Percentiles rank a stretch among this genome's conserved stretches.
These are phyloP conservation scores for Didymella lethalis DNA, from an alignment of 2,329 filamentous ascomycete species.

Conservation along the genomic window DNA sequence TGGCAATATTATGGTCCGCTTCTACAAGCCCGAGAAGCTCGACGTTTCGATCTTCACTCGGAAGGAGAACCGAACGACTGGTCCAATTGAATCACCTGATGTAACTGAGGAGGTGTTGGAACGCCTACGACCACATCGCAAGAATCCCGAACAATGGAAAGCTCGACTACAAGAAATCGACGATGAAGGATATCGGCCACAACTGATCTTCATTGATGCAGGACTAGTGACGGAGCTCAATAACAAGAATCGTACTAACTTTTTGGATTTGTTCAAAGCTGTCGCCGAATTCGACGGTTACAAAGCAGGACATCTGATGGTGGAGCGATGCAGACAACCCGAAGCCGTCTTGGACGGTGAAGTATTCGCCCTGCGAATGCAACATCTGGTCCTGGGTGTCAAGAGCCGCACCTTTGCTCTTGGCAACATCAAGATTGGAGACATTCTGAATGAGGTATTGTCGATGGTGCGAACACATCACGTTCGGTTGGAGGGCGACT, in stretches of 20 bases:
- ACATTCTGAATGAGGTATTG: slow-evolving; percentile 89
- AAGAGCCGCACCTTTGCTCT: slow-evolving; percentile 91
- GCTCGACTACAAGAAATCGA: slow-evolving; percentile 79
- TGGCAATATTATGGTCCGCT: slow-evolving; percentile 99
- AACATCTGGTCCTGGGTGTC: slow-evolving; percentile 89
- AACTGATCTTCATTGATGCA: slow-evolving; percentile 97
- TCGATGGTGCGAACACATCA: slow-evolving; percentile 92
- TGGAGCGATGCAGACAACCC: slow-evolving; percentile 90
- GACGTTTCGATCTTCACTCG: slow-evolving; percentile 65
- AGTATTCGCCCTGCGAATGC: slow-evolving; percentile 94
- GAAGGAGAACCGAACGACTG: slow-evolving; percentile 44
- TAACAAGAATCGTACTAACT: slow-evolving; percentile 83
- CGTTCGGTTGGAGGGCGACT: slow-evolving; percentile 93
- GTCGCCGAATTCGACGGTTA: slow-evolving; percentile 97
- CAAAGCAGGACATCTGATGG: slow-evolving; percentile 93
- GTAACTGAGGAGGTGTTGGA: slow-evolving; percentile 88
- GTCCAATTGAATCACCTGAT: slow-evolving; percentile 65
- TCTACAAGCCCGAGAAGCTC: slow-evolving; percentile 83
- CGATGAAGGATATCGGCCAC: slow-evolving; percentile 85
- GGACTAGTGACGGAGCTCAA: slow-evolving; percentile 95
- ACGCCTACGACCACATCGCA: slow-evolving; percentile 76
- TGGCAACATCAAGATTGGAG: slow-evolving; percentile 94
- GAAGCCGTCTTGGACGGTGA: slow-evolving; percentile 88
- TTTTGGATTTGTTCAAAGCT: slow-evolving; percentile 93
- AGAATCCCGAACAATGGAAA: slow-evolving; percentile 74